Percentiles rank a stretch among this genome's conserved stretches.
Conservation (phyloP, 371 early-diverging fungal species). For the Rhizomucor miehei region DNA sequence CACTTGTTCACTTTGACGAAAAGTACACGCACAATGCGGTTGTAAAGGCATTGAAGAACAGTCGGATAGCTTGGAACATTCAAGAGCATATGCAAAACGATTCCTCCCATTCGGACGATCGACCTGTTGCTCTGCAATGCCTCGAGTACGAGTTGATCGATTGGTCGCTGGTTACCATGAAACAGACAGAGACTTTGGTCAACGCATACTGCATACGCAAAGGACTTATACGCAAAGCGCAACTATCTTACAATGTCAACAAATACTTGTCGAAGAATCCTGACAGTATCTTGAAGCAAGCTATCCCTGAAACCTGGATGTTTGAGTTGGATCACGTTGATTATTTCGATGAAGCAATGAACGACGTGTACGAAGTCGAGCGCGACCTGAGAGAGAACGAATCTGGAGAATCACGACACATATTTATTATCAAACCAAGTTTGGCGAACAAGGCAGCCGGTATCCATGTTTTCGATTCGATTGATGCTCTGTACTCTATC, state of each 20-base stretch:
- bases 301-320: conserved; percentile 67
- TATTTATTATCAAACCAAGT: conserved; percentile 72
- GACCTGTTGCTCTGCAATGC: conserved; percentile 52
- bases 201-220: conserved; percentile 70
- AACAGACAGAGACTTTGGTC: conserved; percentile 24
- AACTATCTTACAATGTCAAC: conserved; percentile 58
- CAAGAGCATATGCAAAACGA: conserved; percentile 15
- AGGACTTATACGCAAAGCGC: conserved; percentile 67
- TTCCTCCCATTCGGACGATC: conserved; percentile 16
- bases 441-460: conserved; percentile 69
- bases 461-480: conserved; percentile 62
- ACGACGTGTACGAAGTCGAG: conserved; percentile 69
- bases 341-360: conserved; percentile 70
- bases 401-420: conserved; percentile 13
- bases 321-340: conserved; percentile 71
- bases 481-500: conserved; percentile 46
- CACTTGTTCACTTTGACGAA: conserved; percentile 44
- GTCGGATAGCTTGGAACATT: conserved; percentile 23
- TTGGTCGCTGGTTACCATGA: conserved; percentile 47
- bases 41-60: conserved; percentile 25
- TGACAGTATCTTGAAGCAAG: conserved; percentile 42
- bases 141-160: conserved; percentile 67
- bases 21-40: conserved; percentile 42
- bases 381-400: conserved; percentile 50
- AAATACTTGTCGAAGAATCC: conserved; percentile 61